Conservation (phyloP, 2,329 filamentous ascomycete species). For the Fusarium coicis region DNA sequence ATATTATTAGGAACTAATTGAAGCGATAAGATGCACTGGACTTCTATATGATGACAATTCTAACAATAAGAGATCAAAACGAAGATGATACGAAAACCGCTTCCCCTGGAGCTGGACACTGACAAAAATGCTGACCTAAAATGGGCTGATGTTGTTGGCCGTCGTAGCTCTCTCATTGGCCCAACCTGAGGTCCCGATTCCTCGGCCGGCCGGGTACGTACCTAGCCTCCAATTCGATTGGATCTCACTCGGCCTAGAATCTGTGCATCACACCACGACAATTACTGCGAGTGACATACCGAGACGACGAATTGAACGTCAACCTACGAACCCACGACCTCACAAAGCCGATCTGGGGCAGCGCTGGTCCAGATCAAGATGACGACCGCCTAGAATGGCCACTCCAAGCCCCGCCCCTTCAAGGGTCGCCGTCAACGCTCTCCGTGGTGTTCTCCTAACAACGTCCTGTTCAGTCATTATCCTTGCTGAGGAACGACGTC, state of each 20-base stretch:
- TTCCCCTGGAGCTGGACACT: not conserved
- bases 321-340: not conserved
- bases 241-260: slow-evolving; percentile 16
- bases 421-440: slow-evolving; percentile 64
- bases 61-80: not conserved
- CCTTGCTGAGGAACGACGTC: slow-evolving; percentile 66
- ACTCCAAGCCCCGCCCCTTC: slow-evolving; percentile 62
- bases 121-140: not conserved
- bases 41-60: not conserved
- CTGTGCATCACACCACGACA: slow-evolving; percentile 40
- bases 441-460: slow-evolving; percentile 65
- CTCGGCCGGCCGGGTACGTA: slow-evolving; percentile 3
- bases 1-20: not conserved
- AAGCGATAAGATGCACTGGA: not conserved
- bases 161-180: slow-evolving; percentile 20
- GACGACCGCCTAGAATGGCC: slow-evolving; percentile 55
- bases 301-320: slow-evolving; percentile 38
- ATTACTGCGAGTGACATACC: slow-evolving; percentile 34
- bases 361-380: slow-evolving; percentile 24
- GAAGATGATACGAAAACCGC: not conserved
- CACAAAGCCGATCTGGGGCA: slow-evolving; percentile 3
- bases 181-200: not conserved
- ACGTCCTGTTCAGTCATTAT: slow-evolving; percentile 67
- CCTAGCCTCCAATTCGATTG: slow-evolving; percentile 13
- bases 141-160: not conserved